Evolutionary conservation across 495 filamentous ascomycete species (phyloP), one percentile per base, ranked within the genome.

Genomic region (Penicillium maclennaniae): DNA sequence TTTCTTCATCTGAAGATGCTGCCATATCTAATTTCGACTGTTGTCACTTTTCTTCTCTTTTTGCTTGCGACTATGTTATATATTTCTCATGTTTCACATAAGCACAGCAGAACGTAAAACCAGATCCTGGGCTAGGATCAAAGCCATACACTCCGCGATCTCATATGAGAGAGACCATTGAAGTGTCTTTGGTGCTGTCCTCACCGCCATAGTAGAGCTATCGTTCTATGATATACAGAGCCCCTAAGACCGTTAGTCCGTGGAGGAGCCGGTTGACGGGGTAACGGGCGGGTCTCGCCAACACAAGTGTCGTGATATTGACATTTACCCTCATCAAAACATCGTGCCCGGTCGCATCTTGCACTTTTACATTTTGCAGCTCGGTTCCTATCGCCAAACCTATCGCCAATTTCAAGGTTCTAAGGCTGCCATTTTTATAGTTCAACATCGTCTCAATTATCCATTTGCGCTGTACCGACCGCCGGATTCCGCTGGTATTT

Each of bases 401-500:
- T 31, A 31, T 31, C 31, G 31, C 31, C 31, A 12, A 2, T 23
- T 23, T 23, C 23, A 2, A 23, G 23, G 23, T 38, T 34, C 26
- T 4, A 54, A n/a, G 34, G 34, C 6, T 37, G 6, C 9, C 34
- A n/a, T 4, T 7, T 40, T 6, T 19, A 14, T 7, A 19, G 4
- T 17, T n/a, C 4, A 6, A 40, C 17, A 40, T 9, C 16, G 16
- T 7, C 4, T 20, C 16, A 40, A 40, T 7, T 19, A 19, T 0
- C 10, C n/a, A 19, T 16, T 40, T 7, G 15, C 38, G 16, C 31
- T 34, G 20, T 7, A 20, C 7, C n/a, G 38, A 14, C 38, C n/a
- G 34, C n/a, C 47, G 15, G 42, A 55, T 58, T 53, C 57, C 51
- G 4, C 43, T 12, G 38, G 9, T 45, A 6, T 38, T 59, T 55